Base-by-base conservation (phyloP, 2,329 filamentous ascomycete genomes). In the Tolypocladium amazonense region DNA sequence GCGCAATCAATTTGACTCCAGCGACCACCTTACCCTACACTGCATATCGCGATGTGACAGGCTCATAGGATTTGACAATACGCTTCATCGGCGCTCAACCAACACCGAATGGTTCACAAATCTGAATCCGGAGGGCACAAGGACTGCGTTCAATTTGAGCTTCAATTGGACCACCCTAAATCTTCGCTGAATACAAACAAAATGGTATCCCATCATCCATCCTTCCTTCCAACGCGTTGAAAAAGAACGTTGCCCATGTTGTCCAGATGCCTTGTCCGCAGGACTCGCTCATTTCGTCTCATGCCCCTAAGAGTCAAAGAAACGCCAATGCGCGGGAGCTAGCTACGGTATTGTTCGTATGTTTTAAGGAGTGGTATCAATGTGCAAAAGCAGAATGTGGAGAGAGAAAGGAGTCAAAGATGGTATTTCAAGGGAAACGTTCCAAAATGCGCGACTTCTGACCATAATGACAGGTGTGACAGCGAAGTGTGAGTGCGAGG, bases 191-290 rank as follows among this genome's bases (percentile, higher is more conserved):
- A 33, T 30, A 23, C 23, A 59, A 65, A 59, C 60, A 66, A 64
- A 65, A 60, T 66, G 63, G 65, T 66, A 70, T 68, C 61, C 63
- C 57, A 56, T 57, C 62, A 56, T 66, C 61, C 59, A 63, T 37
- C 35, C 35, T 2, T 65, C 61, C 59, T 63, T 37, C 11, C 35
- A 12, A 58, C 62, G 62, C 61, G 54, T 39, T 37, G 20, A 35
- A 53, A 18, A 14, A 35, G 20, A 35, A n/a, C 27, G 5, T 8
- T 54, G 50, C 30, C 30, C n/a, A 11, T 33, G 18, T 9, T 0
- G 43, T 30, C 27, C 50, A 14, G 18, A 18, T 53, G 15, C 50
- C 30, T 35, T 35, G 20, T 12, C 30, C 11, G 47, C 15, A 23
- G 27, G 4, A 53, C 47, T 33, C 8, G 50, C 50, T 3, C 50